Base-by-base conservation (phyloP, 352 stramenopile species). In the Saprolegnia parasitica region DNA sequence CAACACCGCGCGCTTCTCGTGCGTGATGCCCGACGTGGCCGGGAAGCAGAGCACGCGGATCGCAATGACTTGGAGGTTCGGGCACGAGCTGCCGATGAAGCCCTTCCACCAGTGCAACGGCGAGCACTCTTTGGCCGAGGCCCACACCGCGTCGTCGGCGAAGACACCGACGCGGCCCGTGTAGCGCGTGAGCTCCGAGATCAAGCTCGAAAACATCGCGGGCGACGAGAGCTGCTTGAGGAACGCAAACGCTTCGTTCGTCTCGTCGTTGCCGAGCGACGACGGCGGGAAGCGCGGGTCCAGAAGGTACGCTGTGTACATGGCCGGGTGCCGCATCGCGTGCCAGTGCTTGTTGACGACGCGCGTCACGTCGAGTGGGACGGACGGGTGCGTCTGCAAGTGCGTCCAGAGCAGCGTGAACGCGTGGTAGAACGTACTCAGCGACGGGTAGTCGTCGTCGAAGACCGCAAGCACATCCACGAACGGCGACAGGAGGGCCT, bases 71-170 rank as follows among this genome's bases (percentile, higher is more conserved):
- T 91, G 81, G 23, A 91, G 68, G 65, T 88, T 82, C 18, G 81
- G 84, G 63, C 81, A 88, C 60, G 81, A 87, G 52, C 79, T 78
- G 21, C 81, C 84, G 72, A 91, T 89, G 40, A 91, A 90, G n/a
- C 80, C 81, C 52, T 89, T 90, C 81, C 81, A 91, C 81, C 81
- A 91, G 58, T 88, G 76, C 71, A 90, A 70, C 1, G 80, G 84
- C 61, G 80, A 86, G 71, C 81, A 88, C 40, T 90, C 86, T 32
- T 88, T 80, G 2, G 81, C 84, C 15, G 81, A 89, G 29, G 87
- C 83, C 83, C 81, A 89, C 46, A 91, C 81, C 9, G 83, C 75
- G 49, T 91, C 84, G 71, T 91, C 84, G 0, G 79, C 79, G 67
- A 91, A 91, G 61, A 91, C 73, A 8, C 79, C 81, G 29, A 74